Base-by-base conservation (phyloP, 169 alveolate genomes). In the Miamiensis avidus region DNA sequence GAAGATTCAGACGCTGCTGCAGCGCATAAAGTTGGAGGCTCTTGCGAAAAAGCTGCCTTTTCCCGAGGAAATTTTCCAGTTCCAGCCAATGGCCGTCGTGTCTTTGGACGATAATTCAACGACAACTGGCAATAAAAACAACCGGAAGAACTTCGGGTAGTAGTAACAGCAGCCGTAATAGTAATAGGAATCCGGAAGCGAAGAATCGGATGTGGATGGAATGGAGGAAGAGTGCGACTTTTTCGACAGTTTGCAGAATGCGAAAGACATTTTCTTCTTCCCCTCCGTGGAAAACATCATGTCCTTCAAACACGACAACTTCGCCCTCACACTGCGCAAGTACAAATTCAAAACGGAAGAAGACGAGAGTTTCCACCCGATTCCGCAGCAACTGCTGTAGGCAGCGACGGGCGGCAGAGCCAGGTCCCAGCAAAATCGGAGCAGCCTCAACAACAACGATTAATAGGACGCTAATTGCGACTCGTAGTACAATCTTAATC, bases 261-360 rank as follows among this genome's bases (percentile, higher is more conserved):
- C 28, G 0, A 1, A 79, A 0, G 65, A 79, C 6, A 65, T 79
- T 79, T 79, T 34, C 69, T 49, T 29, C 29, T 29, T 79, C 34
- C 84, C 84, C n/a, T 79, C 84, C 31, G 76, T 79, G 20, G 84
- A 79, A 29, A 4, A 79, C n/a, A 79, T 79, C 0, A n/a, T 6
- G 26, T 34, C 26, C 1, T 34, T 79, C 64, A 79, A 29, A 34
- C 84, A 79, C n/a, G 74, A 49, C 25, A 49, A 79, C 29, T 79
- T 79, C 31, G 84, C 34, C 28, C 29, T 49, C 34, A 72, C 64
- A 32, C 34, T 79, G 72, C 33, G 64, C 25, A 77, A 69, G 33
- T 77, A 77, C 33, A 72, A 69, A 0, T 0, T 77, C 20, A 11
- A 49, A 49, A 49, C 69, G 4, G 69, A 49, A 49, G 69, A 49